Conservation (phyloP, 2,329 filamentous ascomycete genomes). For the Pseudogymnoascus sp. region DNA sequence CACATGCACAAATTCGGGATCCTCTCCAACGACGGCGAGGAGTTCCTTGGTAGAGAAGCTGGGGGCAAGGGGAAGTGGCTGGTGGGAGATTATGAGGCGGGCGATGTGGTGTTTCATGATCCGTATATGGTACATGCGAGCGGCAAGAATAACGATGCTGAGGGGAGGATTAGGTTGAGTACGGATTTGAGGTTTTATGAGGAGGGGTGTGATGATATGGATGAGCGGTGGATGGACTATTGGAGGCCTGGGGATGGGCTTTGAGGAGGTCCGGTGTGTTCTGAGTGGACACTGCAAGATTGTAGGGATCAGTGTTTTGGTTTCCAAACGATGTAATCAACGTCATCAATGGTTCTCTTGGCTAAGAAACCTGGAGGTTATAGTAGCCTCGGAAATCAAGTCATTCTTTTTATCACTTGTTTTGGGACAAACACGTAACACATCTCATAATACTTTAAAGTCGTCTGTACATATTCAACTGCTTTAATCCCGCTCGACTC, state of each 20-base stretch:
- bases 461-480: not conserved
- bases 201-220: slow-evolving; percentile 24
- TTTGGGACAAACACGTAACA: not conserved
- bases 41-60: slow-evolving; percentile 21
- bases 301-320: not conserved
- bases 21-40: slow-evolving; percentile 1
- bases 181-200: slow-evolving; percentile 38
- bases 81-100: slow-evolving; percentile 31
- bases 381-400: not conserved
- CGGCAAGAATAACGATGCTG: slow-evolving; percentile 34
- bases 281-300: not conserved
- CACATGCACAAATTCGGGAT: slow-evolving; percentile 3
- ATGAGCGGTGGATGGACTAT: slow-evolving; percentile 30
- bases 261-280: not conserved
- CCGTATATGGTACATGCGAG: slow-evolving; percentile 34
- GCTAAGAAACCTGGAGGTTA: not conserved
- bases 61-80: slow-evolving; percentile 26
- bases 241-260: slow-evolving; percentile 26
- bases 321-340: not conserved
- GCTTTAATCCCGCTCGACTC: not conserved
- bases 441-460: not conserved
- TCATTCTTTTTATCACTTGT: not conserved
- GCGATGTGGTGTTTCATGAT: slow-evolving; percentile 38
- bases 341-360: not conserved
- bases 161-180: slow-evolving; percentile 33